Evolutionary conservation across 306 rosid genomes (phyloP), one percentile per base, ranked within the genome.

Genomic region (Dryas octopetala): DNA sequence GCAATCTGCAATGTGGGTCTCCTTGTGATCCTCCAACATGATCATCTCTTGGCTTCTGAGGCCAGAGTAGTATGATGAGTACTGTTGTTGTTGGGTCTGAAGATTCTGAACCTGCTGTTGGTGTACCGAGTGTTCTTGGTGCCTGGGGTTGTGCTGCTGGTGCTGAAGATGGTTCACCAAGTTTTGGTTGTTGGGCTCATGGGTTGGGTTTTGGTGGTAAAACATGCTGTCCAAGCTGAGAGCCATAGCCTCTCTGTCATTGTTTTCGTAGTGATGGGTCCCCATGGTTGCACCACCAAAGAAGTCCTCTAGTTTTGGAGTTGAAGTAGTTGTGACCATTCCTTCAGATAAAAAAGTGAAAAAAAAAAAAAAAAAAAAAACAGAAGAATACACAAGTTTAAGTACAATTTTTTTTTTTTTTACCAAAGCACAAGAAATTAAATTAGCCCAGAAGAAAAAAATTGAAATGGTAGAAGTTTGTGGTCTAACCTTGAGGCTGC

Each of bases 231-330:
- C 93, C 69, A 88, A 80, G 80, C 97, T 89, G 57, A 89, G 79
- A 86, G 83, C 84, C 88, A 85, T 89, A 48, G 87, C 89, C 83
- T 83, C 91, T 28, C 89, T 80, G 63, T 70, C 83, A 80, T 81
- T 86, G 71, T 84, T 84, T 82, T 85, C 89, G 78, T 86, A 91
- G 68, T 86, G 89, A 86, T 89, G 87, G 79, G 90, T 81, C 82
- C 89, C 93, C 89, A 89, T 85, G 2, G 87, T 54, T 53, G 86
- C 90, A 73, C 83, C 80, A 19, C 93, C 97, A 55, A 92, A 92
- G 83, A 92, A 90, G 76, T 92, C 89, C 88, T 93, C 96, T 66
- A 90, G 89, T 79, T 90, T 93, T 83, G 98, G 98, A 19, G 90
- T 81, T 68, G 92, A 72, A 83, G 70, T 80, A 38, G 91, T 78